Evolutionary conservation across 2,329 filamentous ascomycete species (phyloP), one percentile per base, ranked within the genome.

Genomic region (Thelonectria olida): DNA sequence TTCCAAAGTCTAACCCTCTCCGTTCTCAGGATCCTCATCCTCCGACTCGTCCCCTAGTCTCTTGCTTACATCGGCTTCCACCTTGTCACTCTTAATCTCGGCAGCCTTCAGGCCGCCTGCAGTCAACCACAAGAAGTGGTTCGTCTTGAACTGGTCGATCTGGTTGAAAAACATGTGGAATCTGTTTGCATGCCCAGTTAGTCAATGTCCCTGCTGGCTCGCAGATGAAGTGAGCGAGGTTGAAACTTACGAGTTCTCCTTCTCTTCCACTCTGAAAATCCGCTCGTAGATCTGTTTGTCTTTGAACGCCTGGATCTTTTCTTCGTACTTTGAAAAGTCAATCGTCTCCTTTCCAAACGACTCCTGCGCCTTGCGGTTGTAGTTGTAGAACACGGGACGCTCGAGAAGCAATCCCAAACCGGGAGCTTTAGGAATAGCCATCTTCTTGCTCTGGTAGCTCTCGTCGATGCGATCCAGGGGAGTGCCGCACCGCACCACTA

Each of bases 371-470:
- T 90, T 88, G 55, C 84, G 85, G 77, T 97, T 99, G 79, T 97
- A 98, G 50, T 82, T 89, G 63, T 95, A 90, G 74, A 99, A 99
- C 0, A 98, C 92, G 2, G 96, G 96, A 1, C 93, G 83, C 79
- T 99, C 96, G 4, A 99, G 85, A 55, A 98, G 81, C 42, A 99
- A 80, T 0, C 96, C 96, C 34, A 99, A 79, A 4, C 93, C 92
- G 0, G 96, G 96, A 0, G 94, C 96, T 79, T 98, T 98, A 56
- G 96, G 96, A 57, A 99, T 97, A 48, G 91, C 91, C 71, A 97
- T 91, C 59, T 90, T 88, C 19, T 88, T 84, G 6, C 83, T 75
- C 2, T 86, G 87, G 76, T 97, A 97, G 62, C 89, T 92, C 62
- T 96, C 86, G 1, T 80, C 76, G 68, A 99, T 92, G 25, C 91